Percentiles rank a stretch among this genome's conserved stretches.
phyloP scores from a whole-genome alignment of 331 rosid genomes.

The Quercus phellos region DNA sequence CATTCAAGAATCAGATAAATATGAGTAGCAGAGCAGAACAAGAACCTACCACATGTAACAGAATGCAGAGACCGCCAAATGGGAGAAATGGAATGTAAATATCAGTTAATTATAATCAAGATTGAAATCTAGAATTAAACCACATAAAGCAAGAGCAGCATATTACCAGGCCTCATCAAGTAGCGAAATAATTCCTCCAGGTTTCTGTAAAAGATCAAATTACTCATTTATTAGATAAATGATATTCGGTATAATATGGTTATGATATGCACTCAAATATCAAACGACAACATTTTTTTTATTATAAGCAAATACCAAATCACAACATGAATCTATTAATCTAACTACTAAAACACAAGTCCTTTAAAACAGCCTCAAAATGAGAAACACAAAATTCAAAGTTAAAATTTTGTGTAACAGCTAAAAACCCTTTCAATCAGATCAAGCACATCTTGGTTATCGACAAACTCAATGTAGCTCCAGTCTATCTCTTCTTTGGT shows the following conservation, averaged over 20 bases:
- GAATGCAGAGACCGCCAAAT: no score
- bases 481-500: constrained; percentile 88
- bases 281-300: no score
- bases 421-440: constrained; percentile 78
- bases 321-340: no score
- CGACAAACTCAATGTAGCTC: constrained; percentile 98
- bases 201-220: constrained; percentile 64
- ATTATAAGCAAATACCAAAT: no score
- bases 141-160: not conserved
- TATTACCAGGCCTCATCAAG: constrained; percentile 98
- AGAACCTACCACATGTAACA: no score
- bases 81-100: no score
- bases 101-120: no score
- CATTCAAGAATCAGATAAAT: not conserved
- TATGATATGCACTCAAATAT: no score
- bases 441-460: constrained; percentile 96
- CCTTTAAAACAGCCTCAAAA: no score
- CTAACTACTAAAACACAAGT: not conserved
- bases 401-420: not conserved
- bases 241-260: not conserved
- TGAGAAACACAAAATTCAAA: no score
- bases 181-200: constrained; percentile 94
- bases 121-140: no score
- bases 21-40: no score
- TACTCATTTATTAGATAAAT: constrained; percentile 9